Conservation (phyloP, 1,139 yeast genomes). For the Blastobotrys indianensis region DNA sequence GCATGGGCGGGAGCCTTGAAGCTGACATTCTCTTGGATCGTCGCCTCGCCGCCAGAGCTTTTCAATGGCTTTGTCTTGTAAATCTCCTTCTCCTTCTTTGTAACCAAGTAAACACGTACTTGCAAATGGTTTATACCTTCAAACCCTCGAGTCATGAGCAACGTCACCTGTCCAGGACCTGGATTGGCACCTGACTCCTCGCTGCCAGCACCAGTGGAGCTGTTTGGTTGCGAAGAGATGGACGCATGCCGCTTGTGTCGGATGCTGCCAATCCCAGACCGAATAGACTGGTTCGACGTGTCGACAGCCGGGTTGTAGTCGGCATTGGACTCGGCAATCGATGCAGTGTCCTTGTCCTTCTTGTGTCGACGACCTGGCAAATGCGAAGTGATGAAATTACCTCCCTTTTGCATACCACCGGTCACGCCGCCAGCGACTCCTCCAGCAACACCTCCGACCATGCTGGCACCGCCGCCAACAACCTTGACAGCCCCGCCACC, state of each 20-base stretch:
- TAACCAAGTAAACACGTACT: slow-evolving; percentile 28
- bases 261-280: slow-evolving; percentile 5
- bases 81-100: slow-evolving; percentile 44
- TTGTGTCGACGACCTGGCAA: slow-evolving; percentile 13
- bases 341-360: slow-evolving; percentile 22
- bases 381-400: slow-evolving; percentile 25
- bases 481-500: slow-evolving; percentile 26
- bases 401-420: slow-evolving; percentile 33
- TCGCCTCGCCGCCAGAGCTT: slow-evolving; percentile 42
- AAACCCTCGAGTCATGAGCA: slow-evolving; percentile 29
- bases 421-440: slow-evolving; percentile 15
- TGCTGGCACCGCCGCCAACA: slow-evolving; percentile 23
- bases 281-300: slow-evolving; percentile 12
- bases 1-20: slow-evolving; percentile 64
- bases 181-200: slow-evolving; percentile 16
- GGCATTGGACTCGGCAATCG: slow-evolving; percentile 16
- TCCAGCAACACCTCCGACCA: slow-evolving; percentile 18
- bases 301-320: slow-evolving; percentile 13
- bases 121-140: slow-evolving; percentile 27
- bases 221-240: slow-evolving; percentile 14
- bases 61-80: slow-evolving; percentile 62
- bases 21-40: slow-evolving; percentile 60
- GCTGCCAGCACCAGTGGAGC: slow-evolving; percentile 8
- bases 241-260: slow-evolving; percentile 19
- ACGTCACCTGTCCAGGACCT: slow-evolving; percentile 25